These are phyloP conservation scores for Nicotiana paniculata DNA, from an alignment of 257 asterid genomes.

Conservation along the genomic window DNA sequence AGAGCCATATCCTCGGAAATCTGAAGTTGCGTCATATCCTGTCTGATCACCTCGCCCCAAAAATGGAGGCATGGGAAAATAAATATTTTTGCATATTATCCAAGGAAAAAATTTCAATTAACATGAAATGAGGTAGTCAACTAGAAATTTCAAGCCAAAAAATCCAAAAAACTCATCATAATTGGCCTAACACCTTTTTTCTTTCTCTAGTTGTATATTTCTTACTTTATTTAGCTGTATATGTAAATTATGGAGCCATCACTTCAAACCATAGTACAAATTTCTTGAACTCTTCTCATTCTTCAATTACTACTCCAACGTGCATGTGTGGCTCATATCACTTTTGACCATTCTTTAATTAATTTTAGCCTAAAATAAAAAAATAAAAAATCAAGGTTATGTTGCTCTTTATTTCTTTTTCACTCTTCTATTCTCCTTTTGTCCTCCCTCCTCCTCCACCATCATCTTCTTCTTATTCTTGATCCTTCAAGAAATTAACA, in stretches of 20 bases:
- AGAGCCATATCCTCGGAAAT: too few species aligned
- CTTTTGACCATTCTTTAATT: background rate
- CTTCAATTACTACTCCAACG: background rate
- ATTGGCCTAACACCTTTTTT: background rate
- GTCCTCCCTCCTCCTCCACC: background rate
- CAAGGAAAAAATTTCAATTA: too few species aligned
- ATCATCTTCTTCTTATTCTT: background rate
- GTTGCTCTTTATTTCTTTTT: background rate
- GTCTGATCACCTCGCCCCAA: background rate
- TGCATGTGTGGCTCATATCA: background rate
- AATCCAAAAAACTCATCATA: background rate
- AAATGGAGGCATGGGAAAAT: background rate
- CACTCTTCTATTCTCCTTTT: background rate
- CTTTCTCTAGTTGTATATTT: background rate
- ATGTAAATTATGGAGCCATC: background rate
- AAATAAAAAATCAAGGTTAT: background rate
- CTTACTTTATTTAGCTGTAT: background rate
- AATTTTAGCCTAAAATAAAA: background rate
- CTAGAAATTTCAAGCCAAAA: background rate
- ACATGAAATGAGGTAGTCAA: background rate
- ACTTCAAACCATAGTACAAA: background rate
- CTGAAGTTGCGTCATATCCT: too few species aligned
- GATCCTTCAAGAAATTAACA: background rate
- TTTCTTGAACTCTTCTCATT: slow-evolving; percentile 1
- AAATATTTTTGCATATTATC: background rate